Percentiles rank a stretch among this genome's conserved stretches.
These are phyloP conservation scores for Candida tammaniensis DNA, from an alignment of 805 yeast species.

Conservation along the genomic window DNA sequence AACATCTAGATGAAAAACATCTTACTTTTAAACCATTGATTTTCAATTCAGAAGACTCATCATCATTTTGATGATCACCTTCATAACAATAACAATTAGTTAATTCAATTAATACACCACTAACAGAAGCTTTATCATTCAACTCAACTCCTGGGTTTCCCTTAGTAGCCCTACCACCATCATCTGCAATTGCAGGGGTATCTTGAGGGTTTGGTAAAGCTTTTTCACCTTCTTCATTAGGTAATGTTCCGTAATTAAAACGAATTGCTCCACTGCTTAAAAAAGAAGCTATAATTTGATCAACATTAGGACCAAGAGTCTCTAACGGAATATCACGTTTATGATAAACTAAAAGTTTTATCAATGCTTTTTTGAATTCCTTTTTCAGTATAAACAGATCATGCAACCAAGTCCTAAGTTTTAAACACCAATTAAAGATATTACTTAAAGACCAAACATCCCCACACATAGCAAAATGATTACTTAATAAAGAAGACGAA, in stretches of 20 bases:
- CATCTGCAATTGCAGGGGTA: background rate
- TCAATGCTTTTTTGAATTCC: conserved; percentile 54
- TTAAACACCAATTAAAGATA: conserved; percentile 54
- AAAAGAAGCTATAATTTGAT: conserved; percentile 44
- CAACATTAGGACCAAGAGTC: conserved; percentile 49
- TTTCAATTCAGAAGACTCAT: conserved; percentile 8
- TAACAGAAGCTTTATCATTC: conserved; percentile 18
- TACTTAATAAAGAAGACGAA: conserved; percentile 44
- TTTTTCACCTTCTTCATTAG: conserved; percentile 12
- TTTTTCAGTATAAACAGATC: conserved; percentile 46
- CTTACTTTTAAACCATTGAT: conserved; percentile 13
- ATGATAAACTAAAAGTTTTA: conserved; percentile 49
- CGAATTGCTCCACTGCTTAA: conserved; percentile 41
- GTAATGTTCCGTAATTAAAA: conserved; percentile 18
- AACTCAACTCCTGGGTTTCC: conserved; percentile 16
- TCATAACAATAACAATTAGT: conserved; percentile 45
- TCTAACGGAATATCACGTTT: conserved; percentile 49
- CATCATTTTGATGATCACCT: conserved; percentile 16
- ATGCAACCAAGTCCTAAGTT: conserved; percentile 51
- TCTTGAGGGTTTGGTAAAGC: conserved; percentile 10
- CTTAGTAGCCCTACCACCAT: conserved; percentile 10
- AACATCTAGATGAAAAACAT: conserved; percentile 38
- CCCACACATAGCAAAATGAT: conserved; percentile 49
- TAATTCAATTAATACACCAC: conserved; percentile 44
- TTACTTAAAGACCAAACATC: conserved; percentile 46